Base-by-base conservation (phyloP, 768 basidiomycete species). In the Trametes sanguinea region DNA sequence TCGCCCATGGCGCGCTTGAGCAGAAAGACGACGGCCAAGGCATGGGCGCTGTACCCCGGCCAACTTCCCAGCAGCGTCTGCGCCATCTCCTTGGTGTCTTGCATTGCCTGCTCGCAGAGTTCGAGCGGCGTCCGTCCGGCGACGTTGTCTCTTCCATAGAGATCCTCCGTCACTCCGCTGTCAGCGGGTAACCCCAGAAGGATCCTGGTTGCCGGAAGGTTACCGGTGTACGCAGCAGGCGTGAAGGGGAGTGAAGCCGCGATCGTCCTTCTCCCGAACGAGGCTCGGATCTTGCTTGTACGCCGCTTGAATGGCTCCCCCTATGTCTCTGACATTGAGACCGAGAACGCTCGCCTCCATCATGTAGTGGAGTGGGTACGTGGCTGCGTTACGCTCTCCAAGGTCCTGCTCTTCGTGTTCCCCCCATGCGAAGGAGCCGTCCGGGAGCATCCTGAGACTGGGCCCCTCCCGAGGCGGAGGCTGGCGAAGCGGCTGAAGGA, bases 181-280 rank as follows among this genome's bases (percentile, higher is more conserved):
- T 27, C n/a, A 13, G 45, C 32, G 5, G 65, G 65, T 1, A 65
- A 51, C 7, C 29, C 47, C 30, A 62, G 61, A 11, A 64, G 61
- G 4, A 48, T 43, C 9, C 39, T 8, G 39, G 56, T 47, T 2
- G 63, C 63, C 10, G 13, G 13, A 32, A 51, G 27, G 22, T 58
- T 62, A 44, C 14, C 35, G 4, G 29, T 27, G 11, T 13, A 35
- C 11, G 68, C 65, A 4, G 67, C 66, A n/a, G 39, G 63, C 50
- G 37, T 64, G 60, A 33, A 67, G 52, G 16, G 68, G 65, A 3
- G 61, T 65, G 17, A 57, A 39, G 2, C 66, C 66, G 27, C 46
- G 29, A 11, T 60, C 33, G 42, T 69, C 64, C 27, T 48, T 51
- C 39, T 47, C 11, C 11, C 51, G 62, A 1, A 67, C 32, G 13